These are phyloP conservation scores for Hortiboletus campestris DNA, from an alignment of 768 basidiomycete genomes.

Conservation along the genomic window DNA sequence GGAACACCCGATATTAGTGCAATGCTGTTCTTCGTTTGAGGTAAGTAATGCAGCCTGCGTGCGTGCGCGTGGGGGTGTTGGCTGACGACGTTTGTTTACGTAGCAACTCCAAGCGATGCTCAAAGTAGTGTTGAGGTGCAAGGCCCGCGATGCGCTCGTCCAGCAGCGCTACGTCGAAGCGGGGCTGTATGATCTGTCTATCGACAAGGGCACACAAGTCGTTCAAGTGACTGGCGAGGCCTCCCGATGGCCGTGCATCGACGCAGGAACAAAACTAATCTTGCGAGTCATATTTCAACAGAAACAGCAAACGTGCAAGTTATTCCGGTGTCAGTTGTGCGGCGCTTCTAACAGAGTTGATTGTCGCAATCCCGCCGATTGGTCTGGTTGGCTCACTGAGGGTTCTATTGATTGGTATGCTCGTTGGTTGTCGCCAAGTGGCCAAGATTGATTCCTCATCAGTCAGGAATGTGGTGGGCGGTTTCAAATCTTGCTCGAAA, in stretches of 20 bases:
- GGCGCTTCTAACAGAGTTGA: constrained; percentile 20
- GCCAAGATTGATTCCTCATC: not conserved
- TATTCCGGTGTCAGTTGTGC: constrained; percentile 20
- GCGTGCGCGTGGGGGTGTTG: not conserved
- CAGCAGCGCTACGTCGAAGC: constrained; percentile 27
- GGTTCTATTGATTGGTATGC: constrained; percentile 26
- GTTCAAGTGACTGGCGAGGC: constrained; percentile 20
- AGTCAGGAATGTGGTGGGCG: constrained; percentile 22
- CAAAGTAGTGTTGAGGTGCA: constrained; percentile 13
- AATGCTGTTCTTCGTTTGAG: constrained; percentile 27
- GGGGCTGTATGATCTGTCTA: constrained; percentile 22
- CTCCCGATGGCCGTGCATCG: constrained; percentile 23
- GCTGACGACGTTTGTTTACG: not conserved
- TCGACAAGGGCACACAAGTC: constrained; percentile 24
- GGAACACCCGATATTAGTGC: constrained; percentile 24
- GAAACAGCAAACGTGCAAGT: constrained; percentile 10
- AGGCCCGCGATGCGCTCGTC: constrained; percentile 17
- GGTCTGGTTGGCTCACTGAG: constrained; percentile 23
- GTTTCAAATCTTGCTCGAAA: constrained; percentile 25
- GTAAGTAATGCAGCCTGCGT: not conserved
- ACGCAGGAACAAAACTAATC: constrained; percentile 24
- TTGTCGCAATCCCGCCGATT: constrained; percentile 3
- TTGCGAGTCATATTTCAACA: constrained; percentile 25
- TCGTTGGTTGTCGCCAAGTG: not conserved
- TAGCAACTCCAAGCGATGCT: constrained; percentile 27